Evolutionary conservation across 805 yeast genomes (phyloP).

Genomic region (Spathaspora sp.): DNA sequence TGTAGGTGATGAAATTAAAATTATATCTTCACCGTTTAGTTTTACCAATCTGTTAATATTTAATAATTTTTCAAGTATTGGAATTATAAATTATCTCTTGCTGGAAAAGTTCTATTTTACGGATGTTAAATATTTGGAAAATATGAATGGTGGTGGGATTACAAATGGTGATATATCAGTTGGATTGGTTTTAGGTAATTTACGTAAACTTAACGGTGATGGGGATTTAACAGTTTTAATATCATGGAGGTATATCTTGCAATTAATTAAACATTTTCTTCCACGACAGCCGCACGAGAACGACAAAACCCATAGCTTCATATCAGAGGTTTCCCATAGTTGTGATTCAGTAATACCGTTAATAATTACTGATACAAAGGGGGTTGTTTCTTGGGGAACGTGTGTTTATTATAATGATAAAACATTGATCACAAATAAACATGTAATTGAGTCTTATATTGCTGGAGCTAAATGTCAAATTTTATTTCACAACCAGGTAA

Average conservation of each 20-base stretch:
- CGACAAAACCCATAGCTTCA: background rate
- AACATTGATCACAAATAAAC: conserved; percentile 39
- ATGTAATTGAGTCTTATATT: conserved; percentile 28
- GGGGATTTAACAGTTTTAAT: conserved; percentile 39
- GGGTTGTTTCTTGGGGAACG: conserved; percentile 38
- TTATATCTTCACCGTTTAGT: conserved; percentile 24
- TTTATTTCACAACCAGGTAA: background rate
- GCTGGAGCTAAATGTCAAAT: conserved; percentile 5
- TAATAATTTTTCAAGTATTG: conserved; percentile 18
- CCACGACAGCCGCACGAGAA: background rate
- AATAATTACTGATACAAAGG: conserved; percentile 5
- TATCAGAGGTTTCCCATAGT: background rate
- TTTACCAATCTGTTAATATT: conserved; percentile 29
- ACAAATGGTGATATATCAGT: conserved; percentile 11
- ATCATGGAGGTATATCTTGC: conserved; percentile 21
- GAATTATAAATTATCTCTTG: conserved; percentile 20
- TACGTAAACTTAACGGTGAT: conserved; percentile 39
- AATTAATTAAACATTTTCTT: background rate
- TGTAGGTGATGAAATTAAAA: conserved; percentile 12
- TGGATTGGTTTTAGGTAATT: conserved; percentile 38
- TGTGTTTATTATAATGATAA: conserved; percentile 29
- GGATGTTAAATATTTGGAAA: conserved; percentile 43
- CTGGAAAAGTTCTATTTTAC: conserved; percentile 21
- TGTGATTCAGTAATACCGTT: conserved; percentile 14
- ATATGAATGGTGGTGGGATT: conserved; percentile 42